These are phyloP conservation scores for Solanum medicagineum DNA, from an alignment of 257 asterid species.

Conservation along the genomic window DNA sequence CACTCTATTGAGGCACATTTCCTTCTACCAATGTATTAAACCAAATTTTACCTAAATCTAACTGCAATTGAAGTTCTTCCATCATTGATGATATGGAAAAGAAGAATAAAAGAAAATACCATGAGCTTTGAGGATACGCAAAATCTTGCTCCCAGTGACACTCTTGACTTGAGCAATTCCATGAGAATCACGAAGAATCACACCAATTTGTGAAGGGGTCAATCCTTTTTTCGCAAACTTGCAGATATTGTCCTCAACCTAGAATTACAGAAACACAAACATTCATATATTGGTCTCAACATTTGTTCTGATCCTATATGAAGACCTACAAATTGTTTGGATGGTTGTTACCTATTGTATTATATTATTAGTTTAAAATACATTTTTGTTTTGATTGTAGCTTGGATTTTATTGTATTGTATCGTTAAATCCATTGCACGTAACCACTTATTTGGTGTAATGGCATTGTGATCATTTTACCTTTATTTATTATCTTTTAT, in stretches of 20 bases:
- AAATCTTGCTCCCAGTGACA: not conserved
- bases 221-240: constrained; percentile 32
- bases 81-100: not conserved
- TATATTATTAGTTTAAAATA: not conserved
- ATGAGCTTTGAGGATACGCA: not conserved
- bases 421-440: not conserved
- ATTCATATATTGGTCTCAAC: not conserved
- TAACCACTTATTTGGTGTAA: not conserved
- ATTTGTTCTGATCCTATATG: not conserved
- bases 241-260: constrained; percentile 71
- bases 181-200: constrained; percentile 64
- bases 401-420: not conserved
- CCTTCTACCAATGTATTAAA: not conserved
- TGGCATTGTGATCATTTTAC: not conserved
- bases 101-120: not conserved
- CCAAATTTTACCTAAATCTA: not conserved
- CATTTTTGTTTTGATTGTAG: not conserved
- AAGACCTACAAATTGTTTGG: not conserved
- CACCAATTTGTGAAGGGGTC: constrained; percentile 61
- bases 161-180: not conserved
- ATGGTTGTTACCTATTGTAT: not conserved
- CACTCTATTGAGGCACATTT: not conserved
- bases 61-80: constrained; percentile 26
- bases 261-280: not conserved
- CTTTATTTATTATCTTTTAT: not conserved